A percentile compares a stretch with the other conserved stretches of the same genome.
These are phyloP conservation scores for Triangularia verruculosa DNA, from an alignment of 2,329 filamentous ascomycete genomes.

Conservation along the genomic window DNA sequence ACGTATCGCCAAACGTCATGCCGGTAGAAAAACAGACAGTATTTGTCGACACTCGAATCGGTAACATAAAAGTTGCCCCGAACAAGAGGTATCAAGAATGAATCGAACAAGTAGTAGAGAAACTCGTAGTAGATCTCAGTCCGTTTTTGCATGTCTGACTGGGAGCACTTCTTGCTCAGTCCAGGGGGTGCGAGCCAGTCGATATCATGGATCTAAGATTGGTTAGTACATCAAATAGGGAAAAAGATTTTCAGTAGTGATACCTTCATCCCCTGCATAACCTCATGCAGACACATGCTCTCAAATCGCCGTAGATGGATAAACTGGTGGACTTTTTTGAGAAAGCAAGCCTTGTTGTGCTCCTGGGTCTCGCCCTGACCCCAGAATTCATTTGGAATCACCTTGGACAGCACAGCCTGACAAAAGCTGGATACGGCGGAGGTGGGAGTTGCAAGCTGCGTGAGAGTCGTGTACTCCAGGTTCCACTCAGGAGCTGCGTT, in stretches of 20 bases:
- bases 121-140: slow-evolving; percentile 79
- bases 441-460: slow-evolving; percentile 64
- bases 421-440: slow-evolving; percentile 82
- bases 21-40: slow-evolving; percentile 86
- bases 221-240: neutral
- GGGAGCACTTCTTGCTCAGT: slow-evolving; percentile 56
- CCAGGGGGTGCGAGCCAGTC: slow-evolving; percentile 67
- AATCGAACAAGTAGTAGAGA: slow-evolving; percentile 91
- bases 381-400: slow-evolving; percentile 76
- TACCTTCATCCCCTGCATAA: slow-evolving; percentile 74
- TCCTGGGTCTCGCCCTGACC: slow-evolving; percentile 53
- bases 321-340: slow-evolving; percentile 73
- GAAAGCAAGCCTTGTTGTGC: slow-evolving; percentile 60
- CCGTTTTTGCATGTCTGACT: slow-evolving; percentile 72
- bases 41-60: slow-evolving; percentile 77
- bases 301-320: slow-evolving; percentile 78
- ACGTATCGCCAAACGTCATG: slow-evolving; percentile 86
- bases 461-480: slow-evolving; percentile 52
- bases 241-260: neutral
- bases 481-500: slow-evolving; percentile 17
- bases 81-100: slow-evolving; percentile 81
- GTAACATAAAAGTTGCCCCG: slow-evolving; percentile 91
- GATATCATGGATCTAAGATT: slow-evolving; percentile 60
- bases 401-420: slow-evolving; percentile 66
- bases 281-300: slow-evolving; percentile 72